Evolutionary conservation across 129 eudicot genomes (phyloP).

Genomic region (sunflower (Helianthus annuus)): HanXRQr2.0-SUNRISE NC_035448.2:13216409-13216908

Average conservation of each 20-base stretch:
- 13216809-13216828: too few species aligned
- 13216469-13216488: neutral
- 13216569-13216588: too few species aligned
- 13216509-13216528: too few species aligned
- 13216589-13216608: neutral
- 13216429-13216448: neutral
- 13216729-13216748: conserved; percentile 6
- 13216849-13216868: too few species aligned
- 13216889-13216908: too few species aligned
- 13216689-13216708: conserved; percentile 3
- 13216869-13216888: too few species aligned
- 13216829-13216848: too few species aligned
- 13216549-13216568: too few species aligned
- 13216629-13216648: neutral
- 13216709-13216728: neutral
- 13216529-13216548: too few species aligned
- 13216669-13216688: conserved; percentile 17
- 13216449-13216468: neutral
- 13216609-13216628: neutral
- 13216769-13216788: conserved; percentile 14
- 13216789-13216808: conserved; percentile 25
- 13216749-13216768: neutral
- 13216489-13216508: neutral
- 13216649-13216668: conserved; percentile 22
- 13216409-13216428: neutral